phyloP scores from a whole-genome alignment of 768 basidiomycete species.

The Psilocybe cubensis region DNA sequence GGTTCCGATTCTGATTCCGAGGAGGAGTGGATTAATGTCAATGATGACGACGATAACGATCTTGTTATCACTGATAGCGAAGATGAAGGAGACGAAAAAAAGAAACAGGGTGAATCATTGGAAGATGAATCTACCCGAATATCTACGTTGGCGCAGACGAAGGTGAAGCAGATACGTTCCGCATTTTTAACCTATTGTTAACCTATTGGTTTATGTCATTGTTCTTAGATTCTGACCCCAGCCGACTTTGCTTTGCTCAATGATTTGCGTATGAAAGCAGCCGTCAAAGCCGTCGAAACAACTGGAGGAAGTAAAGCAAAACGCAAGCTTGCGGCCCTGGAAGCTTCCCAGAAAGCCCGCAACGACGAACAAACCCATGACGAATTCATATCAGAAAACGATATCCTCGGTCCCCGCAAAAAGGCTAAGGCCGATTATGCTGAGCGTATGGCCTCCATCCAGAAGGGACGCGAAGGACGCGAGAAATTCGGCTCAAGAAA shows the following conservation, averaged over 20 bases:
- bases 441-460: slow-evolving; percentile 89
- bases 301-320: slow-evolving; percentile 80
- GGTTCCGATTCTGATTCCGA: slow-evolving; percentile 57
- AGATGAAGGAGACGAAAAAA: slow-evolving; percentile 55
- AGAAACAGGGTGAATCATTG: slow-evolving; percentile 37
- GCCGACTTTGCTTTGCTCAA: slow-evolving; percentile 94
- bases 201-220: not conserved
- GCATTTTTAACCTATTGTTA: not conserved
- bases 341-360: slow-evolving; percentile 67
- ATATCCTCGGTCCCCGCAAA: slow-evolving; percentile 93
- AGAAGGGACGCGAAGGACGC: slow-evolving; percentile 91
- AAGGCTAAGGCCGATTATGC: slow-evolving; percentile 93
- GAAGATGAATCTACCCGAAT: slow-evolving; percentile 35
- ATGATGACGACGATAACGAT: slow-evolving; percentile 67
- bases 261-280: slow-evolving; percentile 84
- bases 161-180: slow-evolving; percentile 50
- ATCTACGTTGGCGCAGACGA: slow-evolving; percentile 80
- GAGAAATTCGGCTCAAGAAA: slow-evolving; percentile 91
- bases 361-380: slow-evolving; percentile 43
- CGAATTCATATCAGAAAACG: slow-evolving; percentile 84
- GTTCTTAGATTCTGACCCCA: slow-evolving; percentile 86
- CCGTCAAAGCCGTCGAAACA: slow-evolving; percentile 66
- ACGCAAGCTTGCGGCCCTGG: slow-evolving; percentile 84
- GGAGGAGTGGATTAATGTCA: slow-evolving; percentile 83
- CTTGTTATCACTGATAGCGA: slow-evolving; percentile 89